Evolutionary conservation across 2,329 filamentous ascomycete genomes (phyloP).

Genomic region (Alternaria sp.): DNA sequence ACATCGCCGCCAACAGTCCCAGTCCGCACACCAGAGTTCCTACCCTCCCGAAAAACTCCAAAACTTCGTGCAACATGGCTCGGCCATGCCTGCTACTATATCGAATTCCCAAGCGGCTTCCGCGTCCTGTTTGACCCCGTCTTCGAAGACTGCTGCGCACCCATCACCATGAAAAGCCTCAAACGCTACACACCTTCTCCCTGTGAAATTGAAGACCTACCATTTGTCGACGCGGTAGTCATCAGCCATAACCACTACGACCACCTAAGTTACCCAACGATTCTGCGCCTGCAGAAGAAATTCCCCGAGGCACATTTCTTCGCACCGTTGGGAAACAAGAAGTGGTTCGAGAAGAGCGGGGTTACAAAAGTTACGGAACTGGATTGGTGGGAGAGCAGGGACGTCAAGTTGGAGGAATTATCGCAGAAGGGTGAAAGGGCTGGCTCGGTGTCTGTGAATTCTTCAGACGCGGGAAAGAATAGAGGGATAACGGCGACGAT

Average conservation of each 20-base stretch:
- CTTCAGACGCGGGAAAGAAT: conserved; percentile 6
- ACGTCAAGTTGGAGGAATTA: conserved; percentile 67
- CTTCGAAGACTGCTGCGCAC: conserved; percentile 86
- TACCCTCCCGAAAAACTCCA: conserved; percentile 65
- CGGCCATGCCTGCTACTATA: conserved; percentile 91
- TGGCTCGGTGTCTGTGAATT: conserved; percentile 16
- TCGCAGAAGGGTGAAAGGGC: conserved; percentile 10
- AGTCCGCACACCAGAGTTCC: conserved; percentile 72
- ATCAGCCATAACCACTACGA: conserved; percentile 95
- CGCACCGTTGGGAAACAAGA: conserved; percentile 80
- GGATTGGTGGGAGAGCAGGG: conserved; percentile 92
- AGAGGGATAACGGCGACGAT: conserved; percentile 72
- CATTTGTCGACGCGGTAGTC: conserved; percentile 74
- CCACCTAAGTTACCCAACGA: conserved; percentile 80
- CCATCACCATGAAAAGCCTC: conserved; percentile 73
- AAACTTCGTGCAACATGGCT: conserved; percentile 89
- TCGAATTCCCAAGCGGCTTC: conserved; percentile 86
- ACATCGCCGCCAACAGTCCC: conserved; percentile 71
- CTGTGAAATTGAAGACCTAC: conserved; percentile 80
- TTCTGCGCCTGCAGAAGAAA: conserved; percentile 72
- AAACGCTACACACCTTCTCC: conserved; percentile 81
- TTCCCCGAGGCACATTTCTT: conserved; percentile 88
- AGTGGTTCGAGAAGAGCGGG: conserved; percentile 78
- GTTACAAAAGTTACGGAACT: conserved; percentile 83
- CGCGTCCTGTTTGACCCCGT: conserved; percentile 94